phyloP scores from a whole-genome alignment of 2,329 filamentous ascomycete species.

The Aspergillus ibericus region DNA sequence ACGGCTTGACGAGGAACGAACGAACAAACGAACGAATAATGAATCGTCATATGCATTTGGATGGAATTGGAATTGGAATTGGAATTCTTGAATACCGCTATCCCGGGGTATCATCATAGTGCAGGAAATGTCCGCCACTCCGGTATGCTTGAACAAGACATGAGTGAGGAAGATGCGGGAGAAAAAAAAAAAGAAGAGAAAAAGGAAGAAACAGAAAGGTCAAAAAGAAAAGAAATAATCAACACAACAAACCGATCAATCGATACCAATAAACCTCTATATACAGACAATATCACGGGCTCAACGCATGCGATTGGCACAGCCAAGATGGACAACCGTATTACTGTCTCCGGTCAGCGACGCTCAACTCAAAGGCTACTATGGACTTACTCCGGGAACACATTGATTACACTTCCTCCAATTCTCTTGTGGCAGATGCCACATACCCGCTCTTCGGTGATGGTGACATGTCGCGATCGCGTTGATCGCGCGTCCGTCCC shows the following conservation, averaged over 20 bases:
- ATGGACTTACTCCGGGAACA: slow-evolving; percentile 72
- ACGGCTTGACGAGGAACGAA: neutral
- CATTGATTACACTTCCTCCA: slow-evolving; percentile 85
- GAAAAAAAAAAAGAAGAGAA: slow-evolving; percentile 5
- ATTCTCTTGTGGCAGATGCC: slow-evolving; percentile 91
- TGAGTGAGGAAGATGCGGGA: slow-evolving; percentile 2
- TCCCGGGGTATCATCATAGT: slow-evolving; percentile 42
- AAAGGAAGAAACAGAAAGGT: slow-evolving; percentile 13
- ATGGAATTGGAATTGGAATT: too few relatives aligned
- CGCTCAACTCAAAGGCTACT: neutral
- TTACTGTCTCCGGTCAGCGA: slow-evolving; percentile 39
- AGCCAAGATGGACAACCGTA: slow-evolving; percentile 77
- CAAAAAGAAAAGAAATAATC: slow-evolving; percentile 21
- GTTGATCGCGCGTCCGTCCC: slow-evolving; percentile 54
- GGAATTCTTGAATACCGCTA: slow-evolving; percentile 28
- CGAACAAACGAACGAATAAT: slow-evolving; percentile 1
- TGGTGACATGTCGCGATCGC: slow-evolving; percentile 69
- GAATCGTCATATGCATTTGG: neutral
- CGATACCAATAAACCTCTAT: slow-evolving; percentile 14
- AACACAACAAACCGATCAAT: slow-evolving; percentile 3
- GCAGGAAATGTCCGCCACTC: slow-evolving; percentile 25
- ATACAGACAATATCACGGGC: slow-evolving; percentile 20
- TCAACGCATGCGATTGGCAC: slow-evolving; percentile 54
- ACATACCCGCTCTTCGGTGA: slow-evolving; percentile 86
- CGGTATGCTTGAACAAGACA: slow-evolving; percentile 9